Percentiles rank a stretch among this genome's conserved stretches.
Conservation (phyloP, 1,284 basidiomycete genomes). For the Marasmius tenuissimus region DNA sequence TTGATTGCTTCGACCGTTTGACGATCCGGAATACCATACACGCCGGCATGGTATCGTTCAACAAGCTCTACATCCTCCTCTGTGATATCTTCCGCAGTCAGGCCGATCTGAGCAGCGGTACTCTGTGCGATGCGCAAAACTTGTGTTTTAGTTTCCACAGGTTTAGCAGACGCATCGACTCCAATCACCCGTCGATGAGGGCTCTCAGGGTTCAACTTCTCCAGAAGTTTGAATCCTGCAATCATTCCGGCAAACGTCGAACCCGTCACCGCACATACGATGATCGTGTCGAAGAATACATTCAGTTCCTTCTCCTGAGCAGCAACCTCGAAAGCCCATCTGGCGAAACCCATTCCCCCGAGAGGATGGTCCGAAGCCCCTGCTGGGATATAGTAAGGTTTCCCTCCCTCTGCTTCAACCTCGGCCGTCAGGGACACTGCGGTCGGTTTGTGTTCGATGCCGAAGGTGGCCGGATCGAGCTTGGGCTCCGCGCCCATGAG, state of each 20-base stretch:
- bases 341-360: slow-evolving; percentile 25
- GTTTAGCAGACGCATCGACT: slow-evolving; percentile 24
- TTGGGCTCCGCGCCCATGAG: slow-evolving; percentile 25
- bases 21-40: slow-evolving; percentile 25
- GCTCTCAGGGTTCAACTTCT: slow-evolving; percentile 13
- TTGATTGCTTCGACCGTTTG: slow-evolving; percentile 25
- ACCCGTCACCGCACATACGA: slow-evolving; percentile 26
- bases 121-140: slow-evolving; percentile 22
- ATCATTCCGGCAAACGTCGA: slow-evolving; percentile 25
- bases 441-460: slow-evolving; percentile 26
- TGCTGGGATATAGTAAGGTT: slow-evolving; percentile 27
- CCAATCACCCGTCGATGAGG: slow-evolving; percentile 19
- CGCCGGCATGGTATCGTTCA: slow-evolving; percentile 24
- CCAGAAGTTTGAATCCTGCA: slow-evolving; percentile 23
- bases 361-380: slow-evolving; percentile 26
- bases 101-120: slow-evolving; percentile 21
- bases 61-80: slow-evolving; percentile 24
- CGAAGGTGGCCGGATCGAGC: slow-evolving; percentile 22
- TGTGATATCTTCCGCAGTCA: slow-evolving; percentile 17
- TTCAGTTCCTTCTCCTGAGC: slow-evolving; percentile 22
- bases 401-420: slow-evolving; percentile 20
- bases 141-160: slow-evolving; percentile 21
- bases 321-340: slow-evolving; percentile 24
- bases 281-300: slow-evolving; percentile 23
- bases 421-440: slow-evolving; percentile 17